Evolutionary conservation across 345 rosid species (phyloP).

Genomic region (Cochlearia excelsa): DNA sequence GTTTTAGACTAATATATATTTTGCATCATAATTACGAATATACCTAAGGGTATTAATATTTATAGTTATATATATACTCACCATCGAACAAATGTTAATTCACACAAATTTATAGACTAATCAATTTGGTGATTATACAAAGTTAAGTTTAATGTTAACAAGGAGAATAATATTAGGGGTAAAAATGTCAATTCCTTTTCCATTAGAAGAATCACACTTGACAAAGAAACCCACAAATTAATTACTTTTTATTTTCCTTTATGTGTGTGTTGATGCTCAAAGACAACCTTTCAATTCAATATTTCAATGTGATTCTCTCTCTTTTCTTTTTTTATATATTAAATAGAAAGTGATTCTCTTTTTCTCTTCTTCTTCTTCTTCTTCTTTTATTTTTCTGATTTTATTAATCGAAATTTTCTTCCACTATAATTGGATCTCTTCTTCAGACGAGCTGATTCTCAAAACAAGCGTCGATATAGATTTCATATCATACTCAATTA

Average conservation of each 20-base stretch:
- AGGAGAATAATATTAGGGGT: slow-evolving; percentile 19
- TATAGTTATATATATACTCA: too few relatives aligned
- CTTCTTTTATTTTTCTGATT: not conserved
- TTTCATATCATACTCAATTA: not conserved
- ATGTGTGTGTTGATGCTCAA: slow-evolving; percentile 27
- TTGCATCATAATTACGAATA: too few relatives aligned
- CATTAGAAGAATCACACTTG: slow-evolving; percentile 25
- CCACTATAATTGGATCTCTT: slow-evolving; percentile 26
- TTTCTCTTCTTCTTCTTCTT: slow-evolving; percentile 16
- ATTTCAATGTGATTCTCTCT: slow-evolving; percentile 19
- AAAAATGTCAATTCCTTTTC: slow-evolving; percentile 29
- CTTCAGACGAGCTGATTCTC: slow-evolving; percentile 22
- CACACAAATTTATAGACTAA: too few relatives aligned
- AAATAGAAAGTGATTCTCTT: not conserved
- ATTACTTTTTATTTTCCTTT: not conserved
- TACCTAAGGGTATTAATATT: too few relatives aligned
- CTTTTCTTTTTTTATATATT: not conserved
- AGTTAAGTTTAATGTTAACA: slow-evolving; percentile 20
- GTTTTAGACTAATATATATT: too few relatives aligned
- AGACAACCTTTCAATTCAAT: slow-evolving; percentile 31
- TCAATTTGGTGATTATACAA: not conserved
- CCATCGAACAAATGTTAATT: too few relatives aligned
- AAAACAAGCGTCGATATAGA: not conserved
- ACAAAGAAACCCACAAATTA: slow-evolving; percentile 15
- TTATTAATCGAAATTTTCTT: slow-evolving; percentile 6